phyloP scores from a whole-genome alignment of 352 stramenopile genomes.

The Halophytophthora batemanensis region DNA sequence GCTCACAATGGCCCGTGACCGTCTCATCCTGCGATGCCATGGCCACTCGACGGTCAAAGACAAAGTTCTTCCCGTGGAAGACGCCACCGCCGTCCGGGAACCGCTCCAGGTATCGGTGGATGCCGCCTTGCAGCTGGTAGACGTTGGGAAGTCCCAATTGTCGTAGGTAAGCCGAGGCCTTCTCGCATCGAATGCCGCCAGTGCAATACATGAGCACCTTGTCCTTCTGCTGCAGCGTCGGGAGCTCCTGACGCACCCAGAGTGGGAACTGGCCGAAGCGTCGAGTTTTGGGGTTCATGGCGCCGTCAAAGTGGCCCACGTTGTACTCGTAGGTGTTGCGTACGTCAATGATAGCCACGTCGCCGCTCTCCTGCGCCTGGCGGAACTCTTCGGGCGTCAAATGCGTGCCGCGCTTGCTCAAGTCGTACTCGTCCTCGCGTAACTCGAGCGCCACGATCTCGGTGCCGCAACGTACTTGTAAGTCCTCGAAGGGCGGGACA shows the following conservation, averaged over 20 bases:
- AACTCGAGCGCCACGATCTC: conserved; percentile 83
- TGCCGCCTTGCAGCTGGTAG: conserved; percentile 77
- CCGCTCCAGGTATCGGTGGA: conserved; percentile 82
- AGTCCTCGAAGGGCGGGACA: conserved; percentile 53
- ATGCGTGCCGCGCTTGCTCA: conserved; percentile 43
- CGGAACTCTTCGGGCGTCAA: conserved; percentile 70
- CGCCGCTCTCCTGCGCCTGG: conserved; percentile 22
- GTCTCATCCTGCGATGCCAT: conserved; percentile 51
- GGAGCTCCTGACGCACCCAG: conserved; percentile 55
- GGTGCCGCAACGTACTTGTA: conserved; percentile 60
- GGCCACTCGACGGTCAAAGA: conserved; percentile 80
- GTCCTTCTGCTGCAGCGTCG: conserved; percentile 54
- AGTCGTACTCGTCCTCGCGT: conserved; percentile 44
- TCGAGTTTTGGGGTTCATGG: conserved; percentile 77
- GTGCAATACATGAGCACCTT: conserved; percentile 89
- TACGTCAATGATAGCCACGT: conserved; percentile 64
- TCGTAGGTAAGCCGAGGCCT: conserved; percentile 74
- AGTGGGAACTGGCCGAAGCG: conserved; percentile 79
- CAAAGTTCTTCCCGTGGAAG: conserved; percentile 86
- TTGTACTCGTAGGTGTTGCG: conserved; percentile 84
- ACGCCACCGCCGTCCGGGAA: conserved; percentile 64
- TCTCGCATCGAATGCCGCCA: conserved; percentile 81
- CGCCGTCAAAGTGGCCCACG: conserved; percentile 69
- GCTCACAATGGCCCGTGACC: conserved; percentile 62
- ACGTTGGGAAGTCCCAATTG: conserved; percentile 67